phyloP scores from a whole-genome alignment of 2,329 filamentous ascomycete species.

The Aspergillus pseudoglaucus region DNA sequence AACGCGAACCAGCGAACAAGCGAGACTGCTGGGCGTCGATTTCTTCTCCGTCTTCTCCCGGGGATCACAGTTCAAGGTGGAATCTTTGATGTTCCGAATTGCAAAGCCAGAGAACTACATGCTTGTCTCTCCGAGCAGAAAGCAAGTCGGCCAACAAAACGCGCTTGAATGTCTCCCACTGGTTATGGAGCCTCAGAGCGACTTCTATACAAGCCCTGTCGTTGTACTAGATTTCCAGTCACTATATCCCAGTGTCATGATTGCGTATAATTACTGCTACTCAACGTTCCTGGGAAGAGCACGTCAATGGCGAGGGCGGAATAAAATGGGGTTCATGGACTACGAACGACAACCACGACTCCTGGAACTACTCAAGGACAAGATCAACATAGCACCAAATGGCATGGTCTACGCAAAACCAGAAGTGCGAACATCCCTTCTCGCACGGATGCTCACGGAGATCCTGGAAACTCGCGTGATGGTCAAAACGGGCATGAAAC shows the following conservation, averaged over 20 bases:
- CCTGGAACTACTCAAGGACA: conserved; percentile 68
- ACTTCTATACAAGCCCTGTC: conserved; percentile 84
- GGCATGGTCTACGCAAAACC: conserved; percentile 92
- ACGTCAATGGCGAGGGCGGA: conserved; percentile 76
- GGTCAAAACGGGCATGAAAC: conserved; percentile 96
- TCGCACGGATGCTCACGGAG: conserved; percentile 94
- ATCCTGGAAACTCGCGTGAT: conserved; percentile 94
- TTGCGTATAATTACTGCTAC: conserved; percentile 98
- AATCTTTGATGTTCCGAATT: conserved; percentile 97
- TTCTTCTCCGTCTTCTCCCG: conserved; percentile 95
- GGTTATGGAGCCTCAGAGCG: conserved; percentile 95
- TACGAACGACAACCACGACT: conserved; percentile 72
- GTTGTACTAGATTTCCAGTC: conserved; percentile 94
- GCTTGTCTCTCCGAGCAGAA: conserved; percentile 79
- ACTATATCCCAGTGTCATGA: conserved; percentile 95
- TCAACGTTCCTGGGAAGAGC: conserved; percentile 90
- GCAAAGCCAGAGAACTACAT: conserved; percentile 95
- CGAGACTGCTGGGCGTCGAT: conserved; percentile 83
- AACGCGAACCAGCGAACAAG: conserved; percentile 85
- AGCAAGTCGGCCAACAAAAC: conserved; percentile 90
- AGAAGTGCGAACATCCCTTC: conserved; percentile 76
- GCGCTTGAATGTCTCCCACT: conserved; percentile 88
- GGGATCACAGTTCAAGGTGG: conserved; percentile 96
- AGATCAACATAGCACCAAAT: conserved; percentile 90
- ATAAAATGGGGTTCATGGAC: conserved; percentile 91